phyloP scores from a whole-genome alignment of 2,329 filamentous ascomycete species.

The Didymella lethalis region DNA sequence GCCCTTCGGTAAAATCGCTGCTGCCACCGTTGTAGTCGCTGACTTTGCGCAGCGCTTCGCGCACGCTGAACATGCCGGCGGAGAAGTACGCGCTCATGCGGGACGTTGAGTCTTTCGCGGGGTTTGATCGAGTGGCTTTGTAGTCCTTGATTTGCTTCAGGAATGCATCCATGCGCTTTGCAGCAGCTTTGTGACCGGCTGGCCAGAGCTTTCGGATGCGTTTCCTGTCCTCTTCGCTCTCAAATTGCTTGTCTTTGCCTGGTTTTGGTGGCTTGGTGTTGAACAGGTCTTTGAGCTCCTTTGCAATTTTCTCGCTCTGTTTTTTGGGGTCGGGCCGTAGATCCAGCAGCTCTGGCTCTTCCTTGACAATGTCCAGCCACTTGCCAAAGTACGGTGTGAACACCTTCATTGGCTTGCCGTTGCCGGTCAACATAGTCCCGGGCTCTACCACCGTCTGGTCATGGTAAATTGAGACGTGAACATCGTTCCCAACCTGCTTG shows the following conservation, averaged over 20 bases:
- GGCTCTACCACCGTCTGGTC: slow-evolving; percentile 61
- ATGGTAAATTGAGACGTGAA: slow-evolving; percentile 56
- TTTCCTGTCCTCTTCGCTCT: slow-evolving; percentile 49
- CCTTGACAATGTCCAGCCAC: slow-evolving; percentile 56
- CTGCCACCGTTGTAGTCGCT: slow-evolving; percentile 53
- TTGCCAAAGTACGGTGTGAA: slow-evolving; percentile 61
- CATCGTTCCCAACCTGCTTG: slow-evolving; percentile 46
- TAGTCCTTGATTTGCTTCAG: slow-evolving; percentile 54
- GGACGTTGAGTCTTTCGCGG: slow-evolving; percentile 53
- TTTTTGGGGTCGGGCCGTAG: slow-evolving; percentile 52
- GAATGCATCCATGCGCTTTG: slow-evolving; percentile 53
- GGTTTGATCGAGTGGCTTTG: slow-evolving; percentile 53
- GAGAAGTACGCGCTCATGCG: slow-evolving; percentile 57
- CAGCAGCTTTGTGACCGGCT: slow-evolving; percentile 54
- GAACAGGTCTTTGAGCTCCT: slow-evolving; percentile 46
- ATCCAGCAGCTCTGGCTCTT: slow-evolving; percentile 55
- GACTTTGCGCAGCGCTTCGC: slow-evolving; percentile 55
- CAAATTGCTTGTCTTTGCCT: slow-evolving; percentile 54
- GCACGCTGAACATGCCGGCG: slow-evolving; percentile 56
- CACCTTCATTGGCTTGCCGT: slow-evolving; percentile 59
- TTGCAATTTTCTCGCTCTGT: slow-evolving; percentile 44
- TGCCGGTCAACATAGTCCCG: slow-evolving; percentile 53
- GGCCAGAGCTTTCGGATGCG: slow-evolving; percentile 57
- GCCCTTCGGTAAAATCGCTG: slow-evolving; percentile 54
- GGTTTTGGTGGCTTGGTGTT: slow-evolving; percentile 44